These are phyloP conservation scores for Straminergon stramineum DNA, from an alignment of 225 moss, liverwort and hornwort species.

Conservation along the genomic window DNA sequence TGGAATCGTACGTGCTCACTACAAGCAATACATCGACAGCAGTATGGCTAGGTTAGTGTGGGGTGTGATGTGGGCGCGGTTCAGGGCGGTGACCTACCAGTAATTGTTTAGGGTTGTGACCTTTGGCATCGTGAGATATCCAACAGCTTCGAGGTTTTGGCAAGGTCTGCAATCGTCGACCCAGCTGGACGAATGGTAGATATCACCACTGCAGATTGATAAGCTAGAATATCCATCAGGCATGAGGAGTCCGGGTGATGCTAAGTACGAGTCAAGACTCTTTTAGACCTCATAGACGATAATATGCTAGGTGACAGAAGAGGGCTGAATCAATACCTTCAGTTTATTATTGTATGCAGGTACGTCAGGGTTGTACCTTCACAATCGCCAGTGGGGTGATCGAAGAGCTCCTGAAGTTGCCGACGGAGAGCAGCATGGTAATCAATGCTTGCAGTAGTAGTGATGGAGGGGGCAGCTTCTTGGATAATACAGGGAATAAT, in stretches of 20 bases:
- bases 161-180: neutral
- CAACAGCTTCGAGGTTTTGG: constrained; percentile 1
- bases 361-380: neutral
- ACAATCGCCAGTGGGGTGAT: neutral
- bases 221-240: constrained; percentile 6
- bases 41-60: neutral
- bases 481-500: neutral
- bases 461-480: neutral
- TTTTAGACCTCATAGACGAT: neutral
- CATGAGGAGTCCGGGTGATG: neutral
- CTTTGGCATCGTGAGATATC: neutral
- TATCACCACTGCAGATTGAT: neutral
- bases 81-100: neutral
- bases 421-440: constrained; percentile 1
- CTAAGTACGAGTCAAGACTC: neutral
- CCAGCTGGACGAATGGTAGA: neutral
- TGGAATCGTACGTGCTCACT: neutral
- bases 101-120: neutral
- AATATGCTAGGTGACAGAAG: neutral
- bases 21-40: neutral
- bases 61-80: neutral
- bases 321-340: neutral
- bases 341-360: neutral
- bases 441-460: neutral
- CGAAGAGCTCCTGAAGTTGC: neutral